These are phyloP conservation scores for Epichloe elymi DNA, from an alignment of 2,329 filamentous ascomycete genomes.

Conservation along the genomic window DNA sequence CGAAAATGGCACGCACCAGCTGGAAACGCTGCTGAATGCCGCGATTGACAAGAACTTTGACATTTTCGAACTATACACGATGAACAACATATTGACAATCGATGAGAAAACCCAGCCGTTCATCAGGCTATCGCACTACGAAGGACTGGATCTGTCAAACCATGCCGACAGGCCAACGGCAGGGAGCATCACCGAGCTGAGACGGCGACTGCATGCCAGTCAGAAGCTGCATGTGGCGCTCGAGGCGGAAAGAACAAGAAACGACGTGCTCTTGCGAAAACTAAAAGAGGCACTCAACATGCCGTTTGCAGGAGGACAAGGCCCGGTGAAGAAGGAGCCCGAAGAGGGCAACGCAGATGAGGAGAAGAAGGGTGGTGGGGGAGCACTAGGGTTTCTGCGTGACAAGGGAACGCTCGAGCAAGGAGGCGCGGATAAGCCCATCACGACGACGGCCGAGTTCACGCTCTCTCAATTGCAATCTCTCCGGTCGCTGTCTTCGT, in stretches of 20 bases:
- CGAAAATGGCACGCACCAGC: conserved; percentile 73
- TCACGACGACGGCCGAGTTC: conserved; percentile 64
- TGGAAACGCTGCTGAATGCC: conserved; percentile 69
- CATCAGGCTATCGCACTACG: conserved; percentile 76
- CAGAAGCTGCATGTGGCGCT: conserved; percentile 60
- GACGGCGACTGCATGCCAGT: conserved; percentile 66
- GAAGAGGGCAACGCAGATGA: conserved; percentile 4
- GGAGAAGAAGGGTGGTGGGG: neutral
- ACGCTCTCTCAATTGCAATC: conserved; percentile 73
- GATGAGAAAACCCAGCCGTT: conserved; percentile 57
- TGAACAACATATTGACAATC: conserved; percentile 72
- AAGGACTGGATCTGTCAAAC: conserved; percentile 41
- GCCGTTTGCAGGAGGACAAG: conserved; percentile 11
- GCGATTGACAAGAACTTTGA: conserved; percentile 79
- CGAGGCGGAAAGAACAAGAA: conserved; percentile 55
- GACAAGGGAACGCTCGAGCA: conserved; percentile 36
- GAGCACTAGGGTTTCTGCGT: conserved; percentile 43
- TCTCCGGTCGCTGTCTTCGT: conserved; percentile 50
- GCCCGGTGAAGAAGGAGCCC: conserved; percentile 1
- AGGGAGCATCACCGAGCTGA: conserved; percentile 57
- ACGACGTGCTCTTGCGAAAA: conserved; percentile 55
- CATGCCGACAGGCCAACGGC: conserved; percentile 35
- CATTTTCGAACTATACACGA: conserved; percentile 76
- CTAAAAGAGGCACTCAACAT: conserved; percentile 36
- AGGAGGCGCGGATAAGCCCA: conserved; percentile 38